These are phyloP conservation scores for Parastagonospora avenae DNA, from an alignment of 2,329 filamentous ascomycete species.

Conservation along the genomic window DNA sequence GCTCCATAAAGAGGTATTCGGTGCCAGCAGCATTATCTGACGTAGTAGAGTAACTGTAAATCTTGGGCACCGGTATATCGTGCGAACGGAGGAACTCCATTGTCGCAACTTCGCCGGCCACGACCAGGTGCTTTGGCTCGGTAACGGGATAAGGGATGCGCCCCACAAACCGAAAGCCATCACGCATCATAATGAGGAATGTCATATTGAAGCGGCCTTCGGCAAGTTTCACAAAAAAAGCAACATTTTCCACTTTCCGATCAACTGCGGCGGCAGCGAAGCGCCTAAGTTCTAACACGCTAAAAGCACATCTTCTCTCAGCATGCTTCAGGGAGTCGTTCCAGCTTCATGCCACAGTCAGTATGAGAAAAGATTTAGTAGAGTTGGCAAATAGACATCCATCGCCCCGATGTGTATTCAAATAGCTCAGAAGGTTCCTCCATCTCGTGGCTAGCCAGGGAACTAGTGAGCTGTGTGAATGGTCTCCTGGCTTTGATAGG, in stretches of 20 bases:
- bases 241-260: constrained; percentile 23
- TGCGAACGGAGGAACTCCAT: constrained; percentile 40
- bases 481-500: background rate
- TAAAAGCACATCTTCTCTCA: constrained; percentile 25
- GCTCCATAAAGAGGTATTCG: constrained; percentile 49
- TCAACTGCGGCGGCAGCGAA: constrained; percentile 34
- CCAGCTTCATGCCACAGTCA: constrained; percentile 21
- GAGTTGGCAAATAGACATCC: constrained; percentile 20
- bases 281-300: constrained; percentile 27
- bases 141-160: constrained; percentile 31
- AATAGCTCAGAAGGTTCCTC: constrained; percentile 19
- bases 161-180: constrained; percentile 32
- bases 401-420: constrained; percentile 30
- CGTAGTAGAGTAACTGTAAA: constrained; percentile 43
- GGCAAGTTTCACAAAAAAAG: constrained; percentile 27
- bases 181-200: constrained; percentile 30
- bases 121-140: constrained; percentile 28
- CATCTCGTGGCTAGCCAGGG: constrained; percentile 5
- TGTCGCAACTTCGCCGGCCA: constrained; percentile 48
- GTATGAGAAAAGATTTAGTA: constrained; percentile 4
- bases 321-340: constrained; percentile 24
- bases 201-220: constrained; percentile 34
- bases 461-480: constrained; percentile 8
- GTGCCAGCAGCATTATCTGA: constrained; percentile 45
- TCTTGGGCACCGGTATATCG: constrained; percentile 44